Evolutionary conservation across 2,329 filamentous ascomycete genomes (phyloP).

Genomic region (Aspergillus oerlinghausenensis): DNA sequence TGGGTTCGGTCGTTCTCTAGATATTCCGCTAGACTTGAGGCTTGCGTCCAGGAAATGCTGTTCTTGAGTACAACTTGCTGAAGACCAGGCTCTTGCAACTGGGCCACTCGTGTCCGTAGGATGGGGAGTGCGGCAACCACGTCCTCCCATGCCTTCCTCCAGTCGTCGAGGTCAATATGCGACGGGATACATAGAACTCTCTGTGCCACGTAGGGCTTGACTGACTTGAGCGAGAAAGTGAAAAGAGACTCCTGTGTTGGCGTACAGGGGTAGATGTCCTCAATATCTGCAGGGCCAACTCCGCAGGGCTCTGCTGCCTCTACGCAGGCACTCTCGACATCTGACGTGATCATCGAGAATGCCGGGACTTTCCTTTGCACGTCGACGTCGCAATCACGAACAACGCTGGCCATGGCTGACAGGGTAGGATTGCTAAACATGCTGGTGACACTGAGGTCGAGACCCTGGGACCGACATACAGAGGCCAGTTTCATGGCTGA

Average conservation of each 20-base stretch:
- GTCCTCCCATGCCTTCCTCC: slow-evolving; percentile 43
- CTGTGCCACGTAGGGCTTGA: slow-evolving; percentile 44
- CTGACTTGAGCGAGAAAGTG: slow-evolving; percentile 42
- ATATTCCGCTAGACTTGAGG: slow-evolving; percentile 21
- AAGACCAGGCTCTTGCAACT: slow-evolving; percentile 30
- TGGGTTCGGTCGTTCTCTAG: slow-evolving; percentile 22
- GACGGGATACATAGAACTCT: slow-evolving; percentile 35
- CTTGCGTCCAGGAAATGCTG: slow-evolving; percentile 27
- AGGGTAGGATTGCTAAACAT: slow-evolving; percentile 33
- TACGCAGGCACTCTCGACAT: slow-evolving; percentile 26
- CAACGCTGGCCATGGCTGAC: slow-evolving; percentile 40
- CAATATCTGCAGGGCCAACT: slow-evolving; percentile 21
- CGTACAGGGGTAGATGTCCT: slow-evolving; percentile 42
- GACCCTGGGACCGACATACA: slow-evolving; percentile 24
- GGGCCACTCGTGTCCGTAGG: slow-evolving; percentile 43
- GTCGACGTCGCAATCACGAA: slow-evolving; percentile 24
- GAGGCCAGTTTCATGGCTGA: slow-evolving; percentile 32
- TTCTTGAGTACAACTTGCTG: slow-evolving; percentile 35
- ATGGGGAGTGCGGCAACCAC: slow-evolving; percentile 40
- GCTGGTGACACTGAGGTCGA: slow-evolving; percentile 33
- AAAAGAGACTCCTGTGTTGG: slow-evolving; percentile 42
- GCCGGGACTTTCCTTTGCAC: slow-evolving; percentile 20
- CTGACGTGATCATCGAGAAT: slow-evolving; percentile 32
- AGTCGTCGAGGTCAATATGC: slow-evolving; percentile 31
- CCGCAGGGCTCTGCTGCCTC: slow-evolving; percentile 38